Evolutionary conservation across 371 early-diverging fungal genomes (phyloP).

Genomic region (Choanephora cucurbitarum): DNA sequence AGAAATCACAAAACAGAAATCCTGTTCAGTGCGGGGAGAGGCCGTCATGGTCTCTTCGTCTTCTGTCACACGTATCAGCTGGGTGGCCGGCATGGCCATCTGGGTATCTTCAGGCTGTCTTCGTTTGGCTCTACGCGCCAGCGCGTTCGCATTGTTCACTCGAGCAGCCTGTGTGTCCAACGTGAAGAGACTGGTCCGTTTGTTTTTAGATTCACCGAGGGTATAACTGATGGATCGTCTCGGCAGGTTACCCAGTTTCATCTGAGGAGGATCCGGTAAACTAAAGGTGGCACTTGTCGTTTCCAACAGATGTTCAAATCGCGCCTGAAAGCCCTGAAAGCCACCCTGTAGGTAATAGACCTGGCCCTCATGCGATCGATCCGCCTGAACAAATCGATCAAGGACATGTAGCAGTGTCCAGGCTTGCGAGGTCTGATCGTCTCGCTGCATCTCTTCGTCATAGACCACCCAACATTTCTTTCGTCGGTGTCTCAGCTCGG

Average conservation of each 20-base stretch:
- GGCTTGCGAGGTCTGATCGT: slow-evolving; percentile 52
- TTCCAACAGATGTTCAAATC: slow-evolving; percentile 10
- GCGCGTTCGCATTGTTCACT: slow-evolving; percentile 50
- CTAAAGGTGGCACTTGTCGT: not conserved
- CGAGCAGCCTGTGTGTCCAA: slow-evolving; percentile 54
- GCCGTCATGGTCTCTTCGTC: slow-evolving; percentile 37
- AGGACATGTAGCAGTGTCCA: slow-evolving; percentile 66
- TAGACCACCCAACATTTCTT: slow-evolving; percentile 49
- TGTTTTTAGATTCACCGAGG: slow-evolving; percentile 34
- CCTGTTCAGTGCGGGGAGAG: slow-evolving; percentile 39
- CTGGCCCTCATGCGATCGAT: slow-evolving; percentile 20
- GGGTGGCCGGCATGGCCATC: too few relatives aligned
- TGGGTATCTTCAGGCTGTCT: slow-evolving; percentile 17
- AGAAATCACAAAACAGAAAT: slow-evolving; percentile 57
- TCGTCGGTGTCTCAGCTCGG: slow-evolving; percentile 19
- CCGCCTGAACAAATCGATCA: slow-evolving; percentile 36
- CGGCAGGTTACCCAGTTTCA: slow-evolving; percentile 21
- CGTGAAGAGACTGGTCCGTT: slow-evolving; percentile 49
- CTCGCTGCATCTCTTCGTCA: slow-evolving; percentile 58
- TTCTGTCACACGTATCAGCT: slow-evolving; percentile 33
- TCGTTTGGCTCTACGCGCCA: slow-evolving; percentile 46
- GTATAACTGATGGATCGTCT: slow-evolving; percentile 51
- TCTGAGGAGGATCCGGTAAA: not conserved
- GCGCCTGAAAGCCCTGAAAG: slow-evolving; percentile 34
- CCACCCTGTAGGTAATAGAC: slow-evolving; percentile 41